A percentile compares a stretch with the other conserved stretches of the same genome.
phyloP scores from a whole-genome alignment of 495 filamentous ascomycete genomes.

The Talaromyces proteolyticus region DNA sequence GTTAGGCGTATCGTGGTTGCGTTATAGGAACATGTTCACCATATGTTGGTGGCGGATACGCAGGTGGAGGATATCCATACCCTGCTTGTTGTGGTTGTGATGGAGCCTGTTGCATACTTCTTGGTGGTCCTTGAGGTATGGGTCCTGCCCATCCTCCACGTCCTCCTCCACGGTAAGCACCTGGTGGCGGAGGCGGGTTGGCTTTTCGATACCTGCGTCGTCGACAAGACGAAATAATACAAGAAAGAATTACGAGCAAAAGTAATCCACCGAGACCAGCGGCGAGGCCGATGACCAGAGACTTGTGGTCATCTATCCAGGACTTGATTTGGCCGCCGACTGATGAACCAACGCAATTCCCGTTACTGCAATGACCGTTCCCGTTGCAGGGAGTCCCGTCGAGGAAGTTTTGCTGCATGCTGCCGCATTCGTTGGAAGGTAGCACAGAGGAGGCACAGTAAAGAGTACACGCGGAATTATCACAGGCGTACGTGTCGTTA shows the following conservation, averaged over 20 bases:
- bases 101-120: not conserved
- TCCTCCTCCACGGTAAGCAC: not conserved
- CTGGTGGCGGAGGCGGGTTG: not conserved
- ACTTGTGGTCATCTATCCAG: conserved; percentile 68
- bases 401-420: conserved; percentile 85
- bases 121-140: not conserved
- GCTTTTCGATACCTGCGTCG: conserved; percentile 19
- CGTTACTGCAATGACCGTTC: conserved; percentile 73
- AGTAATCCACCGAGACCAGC: conserved; percentile 63
- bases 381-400: conserved; percentile 86
- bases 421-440: conserved; percentile 56
- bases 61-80: not conserved
- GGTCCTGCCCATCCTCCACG: conserved; percentile 4
- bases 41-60: not conserved
- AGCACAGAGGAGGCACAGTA: conserved; percentile 71
- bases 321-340: conserved; percentile 52
- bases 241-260: conserved; percentile 54
- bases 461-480: conserved; percentile 63
- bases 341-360: conserved; percentile 60
- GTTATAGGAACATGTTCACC: not conserved
- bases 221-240: conserved; percentile 51
- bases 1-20: conserved; percentile 5
- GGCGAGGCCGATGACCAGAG: conserved; percentile 69
- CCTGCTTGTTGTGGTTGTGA: not conserved
- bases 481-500: conserved; percentile 81